phyloP scores from a whole-genome alignment of 345 rosid genomes.

The Durio zibethinus region DNA sequence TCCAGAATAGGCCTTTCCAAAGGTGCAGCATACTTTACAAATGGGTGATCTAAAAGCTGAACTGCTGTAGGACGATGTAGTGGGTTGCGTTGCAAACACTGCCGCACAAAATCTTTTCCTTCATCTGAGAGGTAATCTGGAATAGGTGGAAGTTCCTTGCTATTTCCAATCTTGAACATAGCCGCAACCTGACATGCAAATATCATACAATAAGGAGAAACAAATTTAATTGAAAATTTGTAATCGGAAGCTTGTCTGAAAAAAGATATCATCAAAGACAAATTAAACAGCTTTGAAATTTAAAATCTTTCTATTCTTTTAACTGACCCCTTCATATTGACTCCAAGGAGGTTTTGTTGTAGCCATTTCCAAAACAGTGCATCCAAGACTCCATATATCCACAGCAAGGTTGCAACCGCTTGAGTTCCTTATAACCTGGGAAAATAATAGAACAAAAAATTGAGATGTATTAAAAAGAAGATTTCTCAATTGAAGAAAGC shows the following conservation, averaged over 20 bases:
- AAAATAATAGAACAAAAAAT: not conserved
- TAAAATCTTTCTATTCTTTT: conserved; percentile 6
- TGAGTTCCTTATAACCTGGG: conserved; percentile 62
- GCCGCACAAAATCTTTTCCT: conserved; percentile 61
- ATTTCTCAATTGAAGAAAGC: not conserved
- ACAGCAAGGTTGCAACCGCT: conserved; percentile 69
- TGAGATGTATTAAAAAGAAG: not conserved
- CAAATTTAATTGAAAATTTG: not conserved
- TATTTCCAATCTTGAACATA: conserved; percentile 75
- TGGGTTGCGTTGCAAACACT: conserved; percentile 66
- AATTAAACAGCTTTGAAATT: not conserved
- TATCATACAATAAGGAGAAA: conserved; percentile 6
- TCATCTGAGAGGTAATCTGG: conserved; percentile 64
- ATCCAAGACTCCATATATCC: conserved; percentile 88
- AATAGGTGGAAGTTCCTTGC: conserved; percentile 71
- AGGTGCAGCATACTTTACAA: conserved; percentile 52
- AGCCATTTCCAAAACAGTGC: conserved; percentile 84
- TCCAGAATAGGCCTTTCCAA: conserved; percentile 46
- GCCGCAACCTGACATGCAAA: conserved; percentile 47
- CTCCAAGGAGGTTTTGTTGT: conserved; percentile 86
- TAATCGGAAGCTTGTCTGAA: not conserved
- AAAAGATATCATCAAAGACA: conserved; percentile 3
- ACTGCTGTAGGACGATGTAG: conserved; percentile 54
- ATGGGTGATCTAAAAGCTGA: conserved; percentile 56
- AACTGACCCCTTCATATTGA: conserved; percentile 76